phyloP scores from a whole-genome alignment of 2,329 filamentous ascomycete species.

The Paracorniculantispora psalliotae region DNA sequence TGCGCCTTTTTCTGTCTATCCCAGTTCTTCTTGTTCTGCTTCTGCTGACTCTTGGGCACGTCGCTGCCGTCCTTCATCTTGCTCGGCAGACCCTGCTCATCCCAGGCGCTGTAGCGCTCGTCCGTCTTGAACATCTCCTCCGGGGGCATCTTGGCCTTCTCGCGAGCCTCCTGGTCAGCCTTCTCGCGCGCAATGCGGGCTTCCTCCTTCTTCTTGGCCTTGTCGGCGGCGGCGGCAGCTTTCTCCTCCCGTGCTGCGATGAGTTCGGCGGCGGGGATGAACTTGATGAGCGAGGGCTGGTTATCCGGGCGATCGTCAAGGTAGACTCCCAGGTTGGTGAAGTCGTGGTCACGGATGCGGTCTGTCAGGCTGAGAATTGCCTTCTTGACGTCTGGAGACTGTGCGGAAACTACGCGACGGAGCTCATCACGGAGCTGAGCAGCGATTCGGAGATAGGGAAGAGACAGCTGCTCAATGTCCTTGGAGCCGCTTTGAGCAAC shows the following conservation, averaged over 20 bases:
- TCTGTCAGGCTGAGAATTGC: conserved; percentile 74
- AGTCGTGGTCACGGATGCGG: conserved; percentile 70
- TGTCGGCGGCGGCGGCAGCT: conserved; percentile 56
- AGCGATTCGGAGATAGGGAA: conserved; percentile 51
- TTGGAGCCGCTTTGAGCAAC: conserved; percentile 40
- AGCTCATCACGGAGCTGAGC: conserved; percentile 59
- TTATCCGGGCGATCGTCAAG: conserved; percentile 73
- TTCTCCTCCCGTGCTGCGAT: conserved; percentile 57
- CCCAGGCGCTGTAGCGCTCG: conserved; percentile 68
- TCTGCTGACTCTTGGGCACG: conserved; percentile 70
- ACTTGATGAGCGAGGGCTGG: conserved; percentile 68
- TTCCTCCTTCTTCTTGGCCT: conserved; percentile 51
- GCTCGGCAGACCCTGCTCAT: conserved; percentile 73
- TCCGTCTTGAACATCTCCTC: conserved; percentile 53
- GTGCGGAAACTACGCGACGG: conserved; percentile 46
- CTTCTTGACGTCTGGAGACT: conserved; percentile 53
- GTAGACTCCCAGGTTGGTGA: conserved; percentile 80
- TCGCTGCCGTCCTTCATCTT: conserved; percentile 74
- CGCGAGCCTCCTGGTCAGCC: conserved; percentile 48
- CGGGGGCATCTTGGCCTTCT: conserved; percentile 52
- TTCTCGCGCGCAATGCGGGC: conserved; percentile 46
- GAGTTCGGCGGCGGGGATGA: conserved; percentile 52
- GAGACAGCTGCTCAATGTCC: conserved; percentile 48
- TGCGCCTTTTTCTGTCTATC: conserved; percentile 83
- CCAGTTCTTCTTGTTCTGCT: conserved; percentile 87